Base-by-base conservation (phyloP, 1,139 yeast genomes). In the Nakaseomyces kungkrabaensis region DNA sequence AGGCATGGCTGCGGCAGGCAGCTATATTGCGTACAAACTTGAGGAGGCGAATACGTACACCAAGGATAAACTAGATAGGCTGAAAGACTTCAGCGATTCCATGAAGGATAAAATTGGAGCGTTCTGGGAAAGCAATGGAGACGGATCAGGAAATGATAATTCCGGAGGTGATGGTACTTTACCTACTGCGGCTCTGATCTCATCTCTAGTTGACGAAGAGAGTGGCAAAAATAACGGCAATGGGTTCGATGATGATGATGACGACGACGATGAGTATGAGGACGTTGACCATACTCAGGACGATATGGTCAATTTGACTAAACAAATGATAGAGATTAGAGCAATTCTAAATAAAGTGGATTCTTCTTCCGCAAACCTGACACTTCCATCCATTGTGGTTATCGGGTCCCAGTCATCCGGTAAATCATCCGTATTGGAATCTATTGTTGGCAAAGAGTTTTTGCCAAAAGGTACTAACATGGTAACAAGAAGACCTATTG, bases 391-490 rank as follows among this genome's bases (percentile, higher is more conserved):
- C 0, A 94, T 94, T 58, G 98, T 94, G 17, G 98, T 94, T 1
- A 80, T 94, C 57, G 98, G 99, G 0, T 92, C 98, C 1, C 98
- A 94, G 70, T 86, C 96, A 9, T 87, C 96, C 48, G 99, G 99
- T 48, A 90, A 90, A 67, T 86, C 96, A 0, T 89, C 97, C 0
- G 97, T 90, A 1, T 74, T 90, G 52, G 97, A 90, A 65, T 80
- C 96, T 13, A 85, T 90, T 53, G 97, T 90, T 1, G 97, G 97
- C 10, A 95, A 85, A 59, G 96, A 90, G 61, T 90, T 90, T 60
- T 71, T 90, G 52, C 97, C 97, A 31, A 90, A 90, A 67, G 97
- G 97, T 29, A 79, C 85, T 45, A 90, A 90, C 64, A 90, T 90
- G 97, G 97, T 90, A 25, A 90, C 97, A 0, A 78, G 96, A 66